Percentiles rank a stretch among this genome's conserved stretches.
Conservation (phyloP, 345 rosid genomes). For the Leavenworthia alabamica region DNA sequence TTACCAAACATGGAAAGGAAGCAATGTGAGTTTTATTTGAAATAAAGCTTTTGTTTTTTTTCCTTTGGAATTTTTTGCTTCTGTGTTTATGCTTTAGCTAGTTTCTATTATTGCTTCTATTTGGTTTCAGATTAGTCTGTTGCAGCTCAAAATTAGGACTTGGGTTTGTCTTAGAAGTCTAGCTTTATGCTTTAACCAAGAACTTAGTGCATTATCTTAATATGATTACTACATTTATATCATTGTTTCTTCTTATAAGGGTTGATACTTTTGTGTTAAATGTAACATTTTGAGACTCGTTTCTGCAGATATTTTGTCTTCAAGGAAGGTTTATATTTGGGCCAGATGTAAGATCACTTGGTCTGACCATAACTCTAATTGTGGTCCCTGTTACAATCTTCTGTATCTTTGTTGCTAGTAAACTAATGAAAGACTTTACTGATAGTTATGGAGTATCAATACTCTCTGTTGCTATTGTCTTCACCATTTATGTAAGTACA, state of each 20-base stretch:
- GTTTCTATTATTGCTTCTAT: not conserved
- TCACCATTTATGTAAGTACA: constrained; percentile 24
- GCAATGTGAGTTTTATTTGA: constrained; percentile 52
- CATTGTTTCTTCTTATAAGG: not conserved
- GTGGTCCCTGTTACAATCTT: constrained; percentile 59
- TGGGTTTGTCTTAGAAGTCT: not conserved
- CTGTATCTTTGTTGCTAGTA: constrained; percentile 55
- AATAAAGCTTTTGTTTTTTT: not conserved
- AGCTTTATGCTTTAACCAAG: constrained; percentile 5
- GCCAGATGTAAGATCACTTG: constrained; percentile 75
- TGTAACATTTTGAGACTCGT: not conserved
- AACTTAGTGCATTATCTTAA: not conserved
- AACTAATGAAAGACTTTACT: constrained; percentile 44
- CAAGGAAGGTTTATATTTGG: constrained; percentile 84
- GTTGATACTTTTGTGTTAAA: not conserved
- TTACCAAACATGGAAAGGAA: constrained; percentile 90
- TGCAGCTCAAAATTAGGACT: constrained; percentile 17
- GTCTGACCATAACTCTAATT: constrained; percentile 58
- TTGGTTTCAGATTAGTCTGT: not conserved
- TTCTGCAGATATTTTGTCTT: constrained; percentile 63
- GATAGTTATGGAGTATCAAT: constrained; percentile 42
- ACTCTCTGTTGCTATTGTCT: constrained; percentile 32
- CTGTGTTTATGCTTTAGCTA: not conserved
- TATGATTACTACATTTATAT: not conserved
- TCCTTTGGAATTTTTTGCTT: not conserved